These are phyloP conservation scores for Fusarium sp. DNA, from an alignment of 2,329 filamentous ascomycete genomes.

Conservation along the genomic window DNA sequence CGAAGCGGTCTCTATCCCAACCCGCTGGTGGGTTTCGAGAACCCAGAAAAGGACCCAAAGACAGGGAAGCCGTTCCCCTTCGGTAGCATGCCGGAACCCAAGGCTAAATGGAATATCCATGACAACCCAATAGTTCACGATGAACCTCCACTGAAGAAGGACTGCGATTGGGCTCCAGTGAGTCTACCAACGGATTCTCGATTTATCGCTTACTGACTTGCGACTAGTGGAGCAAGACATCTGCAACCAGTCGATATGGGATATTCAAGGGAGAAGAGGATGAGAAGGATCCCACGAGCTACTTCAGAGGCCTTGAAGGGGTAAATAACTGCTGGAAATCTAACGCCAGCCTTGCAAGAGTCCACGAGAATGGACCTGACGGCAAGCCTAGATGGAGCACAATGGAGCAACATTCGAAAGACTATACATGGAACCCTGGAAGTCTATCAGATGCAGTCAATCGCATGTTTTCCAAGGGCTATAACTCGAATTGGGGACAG, in stretches of 20 bases:
- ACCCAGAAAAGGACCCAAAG: not conserved
- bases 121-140: not conserved
- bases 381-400: not conserved
- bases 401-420: not conserved
- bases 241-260: not conserved
- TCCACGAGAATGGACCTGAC: not conserved
- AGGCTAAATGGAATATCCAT: not conserved
- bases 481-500: not conserved
- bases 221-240: not conserved
- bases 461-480: not conserved
- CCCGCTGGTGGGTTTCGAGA: not conserved
- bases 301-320: not conserved
- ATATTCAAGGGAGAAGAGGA: not conserved
- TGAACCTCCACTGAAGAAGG: accelerated
- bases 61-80: accelerated
- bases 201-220: not conserved
- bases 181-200: accelerated
- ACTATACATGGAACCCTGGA: not conserved
- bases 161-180: not conserved
- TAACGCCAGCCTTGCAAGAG: not conserved
- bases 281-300: accelerated
- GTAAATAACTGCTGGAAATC: not conserved
- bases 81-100: not conserved
- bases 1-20: not conserved
- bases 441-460: not conserved